phyloP scores from a whole-genome alignment of 768 basidiomycete genomes.

The Auricularia cornea region DNA sequence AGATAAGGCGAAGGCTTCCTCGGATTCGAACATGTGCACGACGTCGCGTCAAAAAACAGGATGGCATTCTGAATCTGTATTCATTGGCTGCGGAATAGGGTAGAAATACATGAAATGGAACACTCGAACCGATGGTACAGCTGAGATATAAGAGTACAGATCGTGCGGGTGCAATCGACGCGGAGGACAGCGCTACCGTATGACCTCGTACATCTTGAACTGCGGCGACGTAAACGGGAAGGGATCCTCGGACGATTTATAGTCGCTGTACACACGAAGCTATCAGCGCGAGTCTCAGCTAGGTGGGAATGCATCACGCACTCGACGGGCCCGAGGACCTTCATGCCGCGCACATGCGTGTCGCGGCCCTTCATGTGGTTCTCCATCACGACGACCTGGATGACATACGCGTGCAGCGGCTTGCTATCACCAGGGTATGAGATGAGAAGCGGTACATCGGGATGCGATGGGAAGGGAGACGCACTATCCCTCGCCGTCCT shows the following conservation, averaged over 20 bases:
- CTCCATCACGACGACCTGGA: slow-evolving; percentile 82
- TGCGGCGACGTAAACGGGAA: slow-evolving; percentile 56
- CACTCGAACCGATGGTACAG: too few relatives aligned
- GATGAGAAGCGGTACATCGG: background rate
- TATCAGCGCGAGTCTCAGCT: slow-evolving; percentile 1
- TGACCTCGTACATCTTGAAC: slow-evolving; percentile 72
- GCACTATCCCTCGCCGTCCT: slow-evolving; percentile 74
- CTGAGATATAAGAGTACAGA: too few relatives aligned
- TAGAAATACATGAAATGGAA: too few relatives aligned
- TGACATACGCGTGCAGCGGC: slow-evolving; percentile 79
- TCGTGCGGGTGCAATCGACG: too few relatives aligned
- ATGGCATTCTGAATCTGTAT: too few relatives aligned
- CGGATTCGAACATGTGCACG: too few relatives aligned
- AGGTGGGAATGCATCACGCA: slow-evolving; percentile 30
- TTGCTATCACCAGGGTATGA: slow-evolving; percentile 41
- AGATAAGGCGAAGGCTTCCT: too few relatives aligned
- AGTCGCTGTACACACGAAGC: slow-evolving; percentile 15
- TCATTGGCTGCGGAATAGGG: too few relatives aligned
- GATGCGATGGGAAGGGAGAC: slow-evolving; percentile 25
- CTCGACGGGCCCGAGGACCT: slow-evolving; percentile 80
- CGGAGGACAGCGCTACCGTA: slow-evolving; percentile 38
- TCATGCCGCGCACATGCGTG: slow-evolving; percentile 90
- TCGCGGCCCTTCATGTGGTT: slow-evolving; percentile 99
- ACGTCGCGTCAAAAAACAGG: too few relatives aligned
- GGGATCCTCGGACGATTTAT: slow-evolving; percentile 49